These are phyloP conservation scores for Mortierella sp. DNA, from an alignment of 371 early-diverging fungal species.

Conservation along the genomic window DNA sequence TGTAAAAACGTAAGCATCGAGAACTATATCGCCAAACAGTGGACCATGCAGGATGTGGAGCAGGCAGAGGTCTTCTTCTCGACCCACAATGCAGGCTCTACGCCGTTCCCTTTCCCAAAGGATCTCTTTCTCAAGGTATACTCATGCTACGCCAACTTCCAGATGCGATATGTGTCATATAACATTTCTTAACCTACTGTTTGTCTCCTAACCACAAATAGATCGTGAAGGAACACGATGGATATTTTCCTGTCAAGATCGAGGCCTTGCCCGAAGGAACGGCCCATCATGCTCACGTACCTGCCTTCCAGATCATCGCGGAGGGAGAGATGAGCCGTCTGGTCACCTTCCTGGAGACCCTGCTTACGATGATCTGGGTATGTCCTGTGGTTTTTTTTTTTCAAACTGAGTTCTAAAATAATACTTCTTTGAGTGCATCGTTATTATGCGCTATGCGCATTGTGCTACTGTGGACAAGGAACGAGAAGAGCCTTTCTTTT, in stretches of 20 bases:
- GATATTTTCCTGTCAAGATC: conserved; percentile 85
- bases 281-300: conserved; percentile 80
- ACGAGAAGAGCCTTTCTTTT: too few species aligned
- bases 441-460: too few species aligned
- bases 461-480: too few species aligned
- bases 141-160: too few species aligned
- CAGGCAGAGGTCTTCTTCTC: conserved; percentile 71
- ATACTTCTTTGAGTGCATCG: too few species aligned
- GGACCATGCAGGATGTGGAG: conserved; percentile 76
- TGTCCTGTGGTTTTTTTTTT: background rate
- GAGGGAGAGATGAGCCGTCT: conserved; percentile 73
- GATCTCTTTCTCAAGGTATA: conserved; percentile 78
- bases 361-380: conserved; percentile 86
- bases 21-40: conserved; percentile 68
- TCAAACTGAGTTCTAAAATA: background rate
- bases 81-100: conserved; percentile 74
- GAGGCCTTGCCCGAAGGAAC: conserved; percentile 81
- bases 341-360: conserved; percentile 85
- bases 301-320: conserved; percentile 82
- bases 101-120: conserved; percentile 78
- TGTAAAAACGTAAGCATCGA: too few species aligned
- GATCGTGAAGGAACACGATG: conserved; percentile 77
- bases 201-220: too few species aligned
- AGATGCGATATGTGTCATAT: too few species aligned
- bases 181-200: too few species aligned